Base-by-base conservation (phyloP, 805 yeast species). In the Debaryomyces castellii region DNA sequence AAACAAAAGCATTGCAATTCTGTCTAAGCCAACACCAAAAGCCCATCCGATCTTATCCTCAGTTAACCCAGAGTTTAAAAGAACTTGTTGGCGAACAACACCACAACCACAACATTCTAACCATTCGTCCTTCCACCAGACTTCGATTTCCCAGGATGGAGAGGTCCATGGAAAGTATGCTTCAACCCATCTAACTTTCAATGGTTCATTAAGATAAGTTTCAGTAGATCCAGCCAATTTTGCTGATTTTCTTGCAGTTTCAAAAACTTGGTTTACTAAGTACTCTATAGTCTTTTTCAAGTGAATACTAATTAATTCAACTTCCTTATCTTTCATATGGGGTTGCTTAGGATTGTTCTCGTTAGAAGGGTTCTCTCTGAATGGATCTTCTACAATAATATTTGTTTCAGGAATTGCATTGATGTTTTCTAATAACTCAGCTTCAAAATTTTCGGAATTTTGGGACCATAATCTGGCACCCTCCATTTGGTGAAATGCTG, bases 61-160 rank as follows among this genome's bases (percentile, higher is more conserved):
- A 4, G 54, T 47, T 42, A 84, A 72, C 0, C 89, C 95, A 1
- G 97, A 79, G 53, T 85, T 86, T 18, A 79, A 70, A 32, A 89
- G 72, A 0, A 92, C 96, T 41, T 81, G 82, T 53, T 89, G 85
- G 53, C 82, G 82, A 6, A 90, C 96, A 30, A 92, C 76, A 21
- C 99, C 99, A 67, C 96, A 89, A 0, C 99, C 99, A 59, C 96
- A 89, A 62, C 96, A 83, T 69, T 94, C 99, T 28, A 94, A 74
- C 99, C 99, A 94, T 54, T 91, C 96, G 43, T 94, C 96, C 61
- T 90, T 88, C 97, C 98, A 94, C 91, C 95, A 90, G 4, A 94
- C 96, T 67, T 94, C 99, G 54, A 95, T 89, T 60, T 94, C 97
- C 95, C 96, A 94, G 36, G 96, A 87, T 3, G 99, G 99, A 1